A percentile compares a stretch with the other conserved stretches of the same genome.
These are phyloP conservation scores for Cutaneotrichosporon mucoides DNA, from an alignment of 1,284 basidiomycete species.

Conservation along the genomic window DNA sequence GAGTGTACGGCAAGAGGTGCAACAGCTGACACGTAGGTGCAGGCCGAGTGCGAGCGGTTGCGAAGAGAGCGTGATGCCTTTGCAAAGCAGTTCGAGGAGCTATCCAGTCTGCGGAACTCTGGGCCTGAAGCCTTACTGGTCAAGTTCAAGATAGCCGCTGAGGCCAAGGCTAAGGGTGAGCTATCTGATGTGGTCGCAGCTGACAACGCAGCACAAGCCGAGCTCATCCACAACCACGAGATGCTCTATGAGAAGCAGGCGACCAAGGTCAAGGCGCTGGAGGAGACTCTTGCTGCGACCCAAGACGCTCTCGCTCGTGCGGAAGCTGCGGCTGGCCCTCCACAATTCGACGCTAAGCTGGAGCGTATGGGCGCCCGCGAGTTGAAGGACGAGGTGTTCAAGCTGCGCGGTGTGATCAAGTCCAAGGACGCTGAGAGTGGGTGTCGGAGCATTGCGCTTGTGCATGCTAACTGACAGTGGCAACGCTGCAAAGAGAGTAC, in stretches of 20 bases:
- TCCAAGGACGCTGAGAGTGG: conserved; percentile 38
- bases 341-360: conserved; percentile 18
- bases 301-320: conserved; percentile 14
- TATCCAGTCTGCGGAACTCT: conserved; percentile 34
- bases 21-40: conserved; percentile 7
- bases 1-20: background rate
- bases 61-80: conserved; percentile 36
- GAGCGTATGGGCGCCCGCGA: conserved; percentile 34
- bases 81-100: conserved; percentile 45
- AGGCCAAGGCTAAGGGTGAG: conserved; percentile 35
- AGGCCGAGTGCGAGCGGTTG: conserved; percentile 30
- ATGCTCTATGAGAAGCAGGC: conserved; percentile 37
- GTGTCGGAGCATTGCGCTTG: background rate
- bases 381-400: conserved; percentile 35
- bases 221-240: conserved; percentile 39
- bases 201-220: conserved; percentile 36
- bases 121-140: conserved; percentile 33
- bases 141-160: conserved; percentile 40
- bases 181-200: background rate
- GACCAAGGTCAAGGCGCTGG: conserved; percentile 28
- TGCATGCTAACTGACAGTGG: conserved; percentile 19
- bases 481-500: conserved; percentile 35
- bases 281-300: conserved; percentile 30
- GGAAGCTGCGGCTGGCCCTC: conserved; percentile 7
- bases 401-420: conserved; percentile 27